Evolutionary conservation across 2,329 filamentous ascomycete genomes (phyloP).

Genomic region (Sporothrix inflata): DNA sequence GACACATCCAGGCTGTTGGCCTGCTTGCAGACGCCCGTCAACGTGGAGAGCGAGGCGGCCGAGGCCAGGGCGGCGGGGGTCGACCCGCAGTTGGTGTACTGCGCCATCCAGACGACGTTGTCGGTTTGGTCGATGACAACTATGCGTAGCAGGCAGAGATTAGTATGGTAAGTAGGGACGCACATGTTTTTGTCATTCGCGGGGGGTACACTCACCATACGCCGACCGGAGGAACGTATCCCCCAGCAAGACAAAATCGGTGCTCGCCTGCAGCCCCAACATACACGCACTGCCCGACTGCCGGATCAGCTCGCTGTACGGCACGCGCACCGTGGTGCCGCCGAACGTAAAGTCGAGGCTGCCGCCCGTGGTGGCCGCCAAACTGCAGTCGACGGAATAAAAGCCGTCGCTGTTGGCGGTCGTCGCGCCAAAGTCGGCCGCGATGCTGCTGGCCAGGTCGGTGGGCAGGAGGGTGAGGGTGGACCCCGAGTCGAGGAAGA

Average conservation of each 20-base stretch:
- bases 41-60: conserved; percentile 27
- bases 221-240: conserved; percentile 62
- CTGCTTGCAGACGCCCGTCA: conserved; percentile 31
- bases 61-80: conserved; percentile 44
- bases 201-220: conserved; percentile 46
- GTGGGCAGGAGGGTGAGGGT: conserved; percentile 69
- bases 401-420: conserved; percentile 47
- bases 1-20: conserved; percentile 7
- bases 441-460: conserved; percentile 54
- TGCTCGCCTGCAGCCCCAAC: conserved; percentile 53
- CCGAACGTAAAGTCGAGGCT: conserved; percentile 55
- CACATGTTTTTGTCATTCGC: not conserved
- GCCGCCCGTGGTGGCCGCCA: conserved; percentile 45
- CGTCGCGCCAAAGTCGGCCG: conserved; percentile 52
- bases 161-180: too few species aligned
- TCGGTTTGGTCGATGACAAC: conserved; percentile 58
- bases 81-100: conserved; percentile 56
- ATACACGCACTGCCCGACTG: conserved; percentile 47
- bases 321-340: conserved; percentile 53
- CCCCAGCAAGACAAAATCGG: conserved; percentile 57
- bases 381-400: conserved; percentile 51
- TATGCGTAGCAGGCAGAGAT: not conserved
- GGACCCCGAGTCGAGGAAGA: conserved; percentile 72
- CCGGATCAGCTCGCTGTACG: conserved; percentile 54
- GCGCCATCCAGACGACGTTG: conserved; percentile 53